Evolutionary conservation across 2,329 filamentous ascomycete species (phyloP), one percentile per base, ranked within the genome.

Genomic region (Zasmidium citrigriseum): DNA sequence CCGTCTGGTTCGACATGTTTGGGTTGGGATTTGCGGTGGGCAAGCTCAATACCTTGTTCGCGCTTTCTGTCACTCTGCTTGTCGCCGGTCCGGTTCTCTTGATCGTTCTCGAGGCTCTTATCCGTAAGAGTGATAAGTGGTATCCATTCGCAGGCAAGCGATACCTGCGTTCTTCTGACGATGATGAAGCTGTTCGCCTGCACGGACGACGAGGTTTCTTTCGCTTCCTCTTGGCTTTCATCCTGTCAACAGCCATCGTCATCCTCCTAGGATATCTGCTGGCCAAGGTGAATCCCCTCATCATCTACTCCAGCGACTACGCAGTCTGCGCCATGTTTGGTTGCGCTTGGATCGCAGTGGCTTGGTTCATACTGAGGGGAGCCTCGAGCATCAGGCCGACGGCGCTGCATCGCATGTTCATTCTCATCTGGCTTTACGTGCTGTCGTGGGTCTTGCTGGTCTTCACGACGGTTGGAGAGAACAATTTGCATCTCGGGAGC

Each of bases 1-100:
- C 87, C 25, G 91, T 98, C 14, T 99, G 93, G 91, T 98, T 98
- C 70, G 95, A 98, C 70, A 76, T 98, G 7, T 93, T 96, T 64
- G 95, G 93, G 46, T 83, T 82, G 55, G 81, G 81, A 1, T 92
- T 97, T 73, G 90, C 89, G 16, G 81, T 96, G 1, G 90, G 97
- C 70, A 83, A 84, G 48, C 81, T 97, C 41, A 85, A 89, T 62
- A 92, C 90, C 7, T 82, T 98, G 57, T 98, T 98, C 75, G 92
- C 91, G 2, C 86, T 95, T 76, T 93, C 91, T 4, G 83, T 98
- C 24, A 89, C 90, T 0, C 76, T 98, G 12, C 84, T 98, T 20
- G 87, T 52, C 20, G 87, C 88, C 20, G 86, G 89, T 0, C 93
- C 93, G 0, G 72, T 98, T 47, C 77, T 89, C 2, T 78, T 98